Evolutionary conservation across 1,284 basidiomycete genomes (phyloP).

Genomic region (Anthracocystis walkeri): DNA sequence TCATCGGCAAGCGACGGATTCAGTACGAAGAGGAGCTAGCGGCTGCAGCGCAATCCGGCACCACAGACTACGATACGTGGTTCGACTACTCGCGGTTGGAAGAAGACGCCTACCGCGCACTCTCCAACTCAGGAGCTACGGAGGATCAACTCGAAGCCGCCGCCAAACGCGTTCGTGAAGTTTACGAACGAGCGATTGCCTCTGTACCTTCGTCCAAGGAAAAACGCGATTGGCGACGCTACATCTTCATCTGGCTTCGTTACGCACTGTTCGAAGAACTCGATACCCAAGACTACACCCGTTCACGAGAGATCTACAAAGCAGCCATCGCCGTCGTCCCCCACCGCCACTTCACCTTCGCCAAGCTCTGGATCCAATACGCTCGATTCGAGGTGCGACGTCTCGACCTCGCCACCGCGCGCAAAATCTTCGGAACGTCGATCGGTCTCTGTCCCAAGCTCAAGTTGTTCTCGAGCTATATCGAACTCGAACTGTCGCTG

Average conservation of each 20-base stretch:
- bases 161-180: conserved; percentile 80
- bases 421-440: conserved; percentile 88
- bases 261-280: conserved; percentile 98
- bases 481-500: conserved; percentile 65
- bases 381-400: conserved; percentile 91
- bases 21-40: conserved; percentile 78
- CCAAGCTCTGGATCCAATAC: conserved; percentile 81
- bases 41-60: conserved; percentile 70
- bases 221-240: conserved; percentile 82
- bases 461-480: conserved; percentile 69
- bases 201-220: conserved; percentile 89
- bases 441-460: conserved; percentile 98
- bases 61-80: conserved; percentile 95
- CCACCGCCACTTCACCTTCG: conserved; percentile 96
- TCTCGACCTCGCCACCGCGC: conserved; percentile 83
- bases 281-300: conserved; percentile 87
- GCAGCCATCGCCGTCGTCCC: conserved; percentile 89
- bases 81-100: conserved; percentile 95
- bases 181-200: conserved; percentile 96
- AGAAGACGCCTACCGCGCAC: conserved; percentile 83
- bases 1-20: conserved; percentile 93
- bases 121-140: conserved; percentile 47
- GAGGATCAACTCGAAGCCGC: conserved; percentile 38
- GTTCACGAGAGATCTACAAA: conserved; percentile 90
- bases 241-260: conserved; percentile 95